Base-by-base conservation (phyloP, 192 early-diverging fungal species). In the Coemansia sp. region DNA sequence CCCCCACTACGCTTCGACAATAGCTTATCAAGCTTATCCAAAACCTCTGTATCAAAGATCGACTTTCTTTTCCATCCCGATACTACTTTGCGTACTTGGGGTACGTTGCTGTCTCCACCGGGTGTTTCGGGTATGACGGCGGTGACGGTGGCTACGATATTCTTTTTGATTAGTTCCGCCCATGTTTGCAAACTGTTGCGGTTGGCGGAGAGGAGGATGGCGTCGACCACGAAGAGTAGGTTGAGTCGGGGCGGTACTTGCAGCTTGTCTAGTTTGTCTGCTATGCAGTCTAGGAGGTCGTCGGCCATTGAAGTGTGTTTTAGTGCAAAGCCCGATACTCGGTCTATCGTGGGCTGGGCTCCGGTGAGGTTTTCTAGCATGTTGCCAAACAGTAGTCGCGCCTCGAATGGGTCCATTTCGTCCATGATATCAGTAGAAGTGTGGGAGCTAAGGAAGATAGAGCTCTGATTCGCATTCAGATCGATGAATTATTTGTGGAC, bases 371-470 rank as follows among this genome's bases (percentile, higher is more conserved):
- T 79, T 59, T 73, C 75, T 23, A 86, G 72, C 73, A 80, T 77
- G 59, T 77, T 79, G 52, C 77, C 76, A 61, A 86, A 86, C 12
- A 78, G 64, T 42, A 83, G 38, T 28, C 82, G 69, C 2, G 76
- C 76, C 65, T 83, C 82, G 48, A 83, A 83, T 8, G 82, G 82
- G 35, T 83, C 82, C 37, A 76, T 78, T 14, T 79, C 82, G 52
- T 83, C 82, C 77, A 79, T 79, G 39, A 11, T 50, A 25, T 45
- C 16, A 21, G 16, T n/a, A n/a, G n/a, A n/a, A n/a, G 43, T 21
- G 43, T 20, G 16, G 43, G 43, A 45, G 43, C 43, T 20, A 14
- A 45, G 38, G 38, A 39, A 14, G 14, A 14, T 14, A 3, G 43
- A 45, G 43, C 38, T 39, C 38, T 14, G 12, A 39, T 13, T 39